phyloP scores from a whole-genome alignment of 129 eudicot species.

The Pseudognaphalium luteoalbum region DNA sequence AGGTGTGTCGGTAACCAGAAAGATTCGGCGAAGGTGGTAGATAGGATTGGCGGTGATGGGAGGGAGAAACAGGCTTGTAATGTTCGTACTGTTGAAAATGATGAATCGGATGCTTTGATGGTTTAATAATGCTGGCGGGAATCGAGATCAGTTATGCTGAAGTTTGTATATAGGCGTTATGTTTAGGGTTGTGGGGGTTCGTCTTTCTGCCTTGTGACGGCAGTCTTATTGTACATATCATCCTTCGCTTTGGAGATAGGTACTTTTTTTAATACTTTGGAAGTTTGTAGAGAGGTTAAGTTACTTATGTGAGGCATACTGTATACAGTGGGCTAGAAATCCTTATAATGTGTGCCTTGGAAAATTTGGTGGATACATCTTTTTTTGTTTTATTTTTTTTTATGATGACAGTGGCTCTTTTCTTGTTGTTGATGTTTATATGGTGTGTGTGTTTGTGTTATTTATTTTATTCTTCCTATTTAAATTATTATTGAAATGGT shows the following conservation, averaged over 20 bases:
- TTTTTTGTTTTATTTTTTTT: background rate
- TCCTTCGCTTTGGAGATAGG: conserved; percentile 8
- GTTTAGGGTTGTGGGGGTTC: conserved; percentile 1
- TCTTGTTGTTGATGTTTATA: background rate
- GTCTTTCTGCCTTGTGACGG: too few species aligned
- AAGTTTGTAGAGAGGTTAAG: background rate
- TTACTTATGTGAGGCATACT: background rate
- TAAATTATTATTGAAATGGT: background rate
- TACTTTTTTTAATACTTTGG: background rate
- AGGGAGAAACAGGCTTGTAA: conserved; percentile 36
- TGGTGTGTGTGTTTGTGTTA: background rate
- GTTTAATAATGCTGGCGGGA: background rate
- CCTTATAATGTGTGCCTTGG: conserved; percentile 8
- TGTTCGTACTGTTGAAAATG: conserved; percentile 41
- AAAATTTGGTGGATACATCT: background rate
- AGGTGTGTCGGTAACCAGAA: conserved; percentile 30
- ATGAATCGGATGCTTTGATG: conserved; percentile 32
- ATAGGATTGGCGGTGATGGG: conserved; percentile 34
- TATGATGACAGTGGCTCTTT: background rate
- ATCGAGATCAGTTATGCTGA: background rate
- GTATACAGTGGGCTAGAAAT: background rate
- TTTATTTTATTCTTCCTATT: background rate
- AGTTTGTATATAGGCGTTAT: background rate
- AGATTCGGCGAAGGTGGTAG: conserved; percentile 37
- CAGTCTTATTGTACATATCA: background rate